These are phyloP conservation scores for Lasiosphaeria miniovina DNA, from an alignment of 495 filamentous ascomycete genomes.

Conservation along the genomic window DNA sequence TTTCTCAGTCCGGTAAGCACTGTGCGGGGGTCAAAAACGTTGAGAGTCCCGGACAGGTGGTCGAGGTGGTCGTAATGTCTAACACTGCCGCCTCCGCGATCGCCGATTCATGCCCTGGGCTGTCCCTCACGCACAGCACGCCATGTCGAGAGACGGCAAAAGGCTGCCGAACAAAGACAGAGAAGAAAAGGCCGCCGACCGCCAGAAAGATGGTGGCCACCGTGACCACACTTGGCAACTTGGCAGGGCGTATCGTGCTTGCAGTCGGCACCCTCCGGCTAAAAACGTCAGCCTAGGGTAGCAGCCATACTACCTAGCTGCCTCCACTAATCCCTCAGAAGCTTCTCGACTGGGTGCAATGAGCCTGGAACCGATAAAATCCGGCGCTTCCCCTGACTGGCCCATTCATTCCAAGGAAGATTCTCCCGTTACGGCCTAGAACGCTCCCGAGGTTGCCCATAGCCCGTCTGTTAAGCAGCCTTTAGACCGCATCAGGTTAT, in stretches of 20 bases:
- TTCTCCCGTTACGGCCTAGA: no score
- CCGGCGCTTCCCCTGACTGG: background rate
- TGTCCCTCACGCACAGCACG: background rate
- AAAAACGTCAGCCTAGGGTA: conserved; percentile 4
- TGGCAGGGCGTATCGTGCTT: background rate
- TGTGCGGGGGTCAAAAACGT: background rate
- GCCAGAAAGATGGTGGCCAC: background rate
- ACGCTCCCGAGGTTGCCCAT: no score
- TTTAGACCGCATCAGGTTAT: no score
- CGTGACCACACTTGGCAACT: background rate
- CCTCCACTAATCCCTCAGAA: background rate
- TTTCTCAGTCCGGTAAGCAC: background rate
- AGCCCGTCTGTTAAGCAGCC: no score
- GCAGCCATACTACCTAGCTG: background rate
- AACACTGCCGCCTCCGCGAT: background rate
- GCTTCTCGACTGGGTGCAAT: background rate
- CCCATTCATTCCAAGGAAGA: no score
- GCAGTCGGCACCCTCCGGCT: background rate
- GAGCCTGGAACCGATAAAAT: background rate
- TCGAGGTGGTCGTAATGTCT: background rate
- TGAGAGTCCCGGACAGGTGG: background rate
- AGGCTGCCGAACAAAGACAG: background rate
- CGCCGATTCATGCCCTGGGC: background rate
- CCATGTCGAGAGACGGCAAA: background rate
- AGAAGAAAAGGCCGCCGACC: background rate